phyloP scores from a whole-genome alignment of 257 asterid genomes.

The Forsythia suspensa region DNA sequence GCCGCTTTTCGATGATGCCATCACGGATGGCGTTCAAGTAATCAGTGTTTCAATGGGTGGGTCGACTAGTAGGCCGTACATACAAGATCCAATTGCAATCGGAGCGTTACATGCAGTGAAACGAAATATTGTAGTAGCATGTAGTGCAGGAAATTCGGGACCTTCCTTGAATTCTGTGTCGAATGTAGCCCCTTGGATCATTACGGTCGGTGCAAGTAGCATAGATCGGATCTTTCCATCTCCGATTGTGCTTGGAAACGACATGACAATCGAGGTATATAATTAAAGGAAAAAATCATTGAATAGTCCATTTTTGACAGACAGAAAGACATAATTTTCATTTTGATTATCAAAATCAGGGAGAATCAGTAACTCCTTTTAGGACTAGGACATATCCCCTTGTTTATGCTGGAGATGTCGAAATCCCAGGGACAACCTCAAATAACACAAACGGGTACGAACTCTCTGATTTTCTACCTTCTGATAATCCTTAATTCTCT shows the following conservation, averaged over 20 bases:
- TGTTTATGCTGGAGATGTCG: slow-evolving; percentile 27
- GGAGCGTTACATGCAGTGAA: slow-evolving; percentile 38
- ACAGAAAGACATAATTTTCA: background rate
- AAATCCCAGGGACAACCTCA: slow-evolving; percentile 40
- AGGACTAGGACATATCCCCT: slow-evolving; percentile 32
- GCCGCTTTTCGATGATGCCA: slow-evolving; percentile 44
- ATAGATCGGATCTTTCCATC: slow-evolving; percentile 33
- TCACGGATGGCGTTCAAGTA: no score
- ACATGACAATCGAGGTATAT: slow-evolving; percentile 24
- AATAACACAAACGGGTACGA: slow-evolving; percentile 28
- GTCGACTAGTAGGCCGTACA: slow-evolving; percentile 10
- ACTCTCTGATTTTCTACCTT: background rate
- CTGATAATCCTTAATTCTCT: no score
- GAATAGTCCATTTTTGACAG: background rate
- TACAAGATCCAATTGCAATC: slow-evolving; percentile 20
- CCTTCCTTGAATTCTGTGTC: slow-evolving; percentile 24
- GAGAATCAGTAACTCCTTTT: slow-evolving; percentile 41
- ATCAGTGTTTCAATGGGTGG: slow-evolving; percentile 35
- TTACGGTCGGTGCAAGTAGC: slow-evolving; percentile 45
- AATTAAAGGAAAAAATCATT: no score
- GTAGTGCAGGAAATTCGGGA: slow-evolving; percentile 40
- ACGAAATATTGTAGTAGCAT: slow-evolving; percentile 32
- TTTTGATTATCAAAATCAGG: slow-evolving; percentile 22
- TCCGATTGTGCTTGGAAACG: slow-evolving; percentile 35
- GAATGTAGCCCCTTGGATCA: slow-evolving; percentile 46